Evolutionary conservation across 2,329 filamentous ascomycete genomes (phyloP).

Genomic region (Aspergillus fijiensis): DNA sequence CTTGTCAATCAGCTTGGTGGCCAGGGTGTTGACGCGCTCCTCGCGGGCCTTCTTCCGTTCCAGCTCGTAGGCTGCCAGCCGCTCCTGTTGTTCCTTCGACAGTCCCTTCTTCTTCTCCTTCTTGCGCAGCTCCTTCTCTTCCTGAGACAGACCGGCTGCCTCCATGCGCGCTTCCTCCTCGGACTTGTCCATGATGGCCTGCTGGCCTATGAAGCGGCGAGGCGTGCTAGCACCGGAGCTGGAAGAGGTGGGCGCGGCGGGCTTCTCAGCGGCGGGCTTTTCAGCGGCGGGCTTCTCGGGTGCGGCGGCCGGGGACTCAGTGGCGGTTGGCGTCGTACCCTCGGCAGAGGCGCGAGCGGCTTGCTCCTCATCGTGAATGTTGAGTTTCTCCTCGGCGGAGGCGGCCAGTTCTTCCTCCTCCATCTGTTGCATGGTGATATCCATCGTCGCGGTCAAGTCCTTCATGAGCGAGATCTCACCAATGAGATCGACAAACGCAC

Average conservation of each 20-base stretch:
- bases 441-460: constrained; percentile 96
- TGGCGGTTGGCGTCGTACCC: constrained; percentile 38
- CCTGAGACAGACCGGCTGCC: constrained; percentile 64
- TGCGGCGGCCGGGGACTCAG: constrained; percentile 46
- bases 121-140: constrained; percentile 72
- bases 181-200: constrained; percentile 83
- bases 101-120: constrained; percentile 89
- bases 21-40: constrained; percentile 82
- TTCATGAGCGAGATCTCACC: constrained; percentile 99
- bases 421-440: constrained; percentile 83
- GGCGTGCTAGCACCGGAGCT: constrained; percentile 49
- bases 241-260: constrained; percentile 24
- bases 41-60: constrained; percentile 82
- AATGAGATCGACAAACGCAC: constrained; percentile 94
- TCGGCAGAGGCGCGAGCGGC: constrained; percentile 37
- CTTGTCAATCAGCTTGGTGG: constrained; percentile 82
- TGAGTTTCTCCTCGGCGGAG: constrained; percentile 49
- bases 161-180: constrained; percentile 71
- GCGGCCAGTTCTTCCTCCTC: constrained; percentile 66
- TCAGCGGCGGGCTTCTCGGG: constrained; percentile 24
- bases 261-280: constrained; percentile 21
- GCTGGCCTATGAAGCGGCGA: constrained; percentile 66
- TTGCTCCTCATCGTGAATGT: constrained; percentile 45
- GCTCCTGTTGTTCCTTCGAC: constrained; percentile 88
- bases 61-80: constrained; percentile 81